Percentiles rank a stretch among this genome's conserved stretches.
Conservation (phyloP, 2,329 filamentous ascomycete species). For the Huntiella decipiens region DNA sequence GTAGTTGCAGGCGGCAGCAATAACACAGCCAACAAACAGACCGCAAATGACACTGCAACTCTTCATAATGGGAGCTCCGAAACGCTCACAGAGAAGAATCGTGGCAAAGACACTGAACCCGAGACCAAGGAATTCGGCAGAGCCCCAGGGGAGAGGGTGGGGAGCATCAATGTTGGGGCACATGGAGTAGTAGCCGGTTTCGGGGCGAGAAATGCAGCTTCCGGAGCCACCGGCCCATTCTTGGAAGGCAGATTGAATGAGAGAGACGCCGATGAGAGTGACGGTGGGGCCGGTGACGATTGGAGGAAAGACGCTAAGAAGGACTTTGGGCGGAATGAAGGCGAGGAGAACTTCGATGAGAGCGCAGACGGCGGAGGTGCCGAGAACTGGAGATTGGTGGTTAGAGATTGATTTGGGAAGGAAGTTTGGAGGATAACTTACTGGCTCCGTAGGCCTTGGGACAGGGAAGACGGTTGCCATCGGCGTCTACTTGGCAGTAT, state of each 20-base stretch:
- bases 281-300: constrained; percentile 54
- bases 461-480: constrained; percentile 52
- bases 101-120: constrained; percentile 65
- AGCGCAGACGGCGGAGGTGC: constrained; percentile 46
- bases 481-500: constrained; percentile 37
- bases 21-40: constrained; percentile 55
- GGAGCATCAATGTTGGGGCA: constrained; percentile 53
- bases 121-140: constrained; percentile 56
- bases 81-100: constrained; percentile 64
- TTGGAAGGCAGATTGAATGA: constrained; percentile 53
- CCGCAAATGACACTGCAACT: constrained; percentile 59
- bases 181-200: constrained; percentile 35
- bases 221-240: constrained; percentile 64
- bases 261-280: constrained; percentile 51
- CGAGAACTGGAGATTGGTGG: constrained; percentile 30
- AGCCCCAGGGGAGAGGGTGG: constrained; percentile 57
- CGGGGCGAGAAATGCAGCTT: constrained; percentile 28
- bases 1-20: constrained; percentile 60
- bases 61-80: constrained; percentile 72
- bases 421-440: background rate
- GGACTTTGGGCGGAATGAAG: constrained; percentile 48
- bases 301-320: constrained; percentile 60
- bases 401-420: constrained; percentile 40
- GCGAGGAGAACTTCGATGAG: constrained; percentile 55
- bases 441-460: constrained; percentile 52